These are phyloP conservation scores for Raffaelea ambrosiae DNA, from an alignment of 2,329 filamentous ascomycete species.

Conservation along the genomic window DNA sequence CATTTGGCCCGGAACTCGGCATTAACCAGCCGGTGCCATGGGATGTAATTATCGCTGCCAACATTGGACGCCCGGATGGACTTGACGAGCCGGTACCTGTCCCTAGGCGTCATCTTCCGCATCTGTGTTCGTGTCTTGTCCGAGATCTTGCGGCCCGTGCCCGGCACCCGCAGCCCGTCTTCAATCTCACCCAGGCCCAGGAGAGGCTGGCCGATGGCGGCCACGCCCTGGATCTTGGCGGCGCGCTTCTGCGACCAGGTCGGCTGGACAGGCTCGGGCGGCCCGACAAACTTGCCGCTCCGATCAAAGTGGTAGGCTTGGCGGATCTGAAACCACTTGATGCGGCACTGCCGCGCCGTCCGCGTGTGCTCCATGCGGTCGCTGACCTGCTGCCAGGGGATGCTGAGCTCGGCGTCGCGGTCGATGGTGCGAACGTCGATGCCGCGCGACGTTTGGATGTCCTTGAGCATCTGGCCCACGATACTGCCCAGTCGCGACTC, in stretches of 20 bases:
- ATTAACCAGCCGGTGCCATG: constrained; percentile 33
- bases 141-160: constrained; percentile 28
- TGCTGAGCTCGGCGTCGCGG: constrained; percentile 32
- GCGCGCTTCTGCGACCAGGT: constrained; percentile 7
- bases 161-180: constrained; percentile 13
- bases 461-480: constrained; percentile 43
- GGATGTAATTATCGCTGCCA: constrained; percentile 35
- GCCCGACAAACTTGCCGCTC: constrained; percentile 6
- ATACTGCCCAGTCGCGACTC: constrained; percentile 42
- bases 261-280: constrained; percentile 3
- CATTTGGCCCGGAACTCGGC: constrained; percentile 7
- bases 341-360: constrained; percentile 57
- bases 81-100: constrained; percentile 34
- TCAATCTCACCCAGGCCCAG: background rate
- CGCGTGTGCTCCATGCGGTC: constrained; percentile 52
- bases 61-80: constrained; percentile 33
- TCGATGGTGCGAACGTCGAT: background rate
- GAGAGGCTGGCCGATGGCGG: constrained; percentile 9
- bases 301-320: constrained; percentile 11
- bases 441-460: constrained; percentile 31
- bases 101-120: constrained; percentile 30
- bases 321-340: constrained; percentile 49
- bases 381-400: constrained; percentile 60
- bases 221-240: background rate
- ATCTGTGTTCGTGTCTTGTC: constrained; percentile 34